Percentiles rank a stretch among this genome's conserved stretches.
Evolutionary conservation across 164 flowering plant species (phyloP).

Genomic region (Piper longum): DNA sequence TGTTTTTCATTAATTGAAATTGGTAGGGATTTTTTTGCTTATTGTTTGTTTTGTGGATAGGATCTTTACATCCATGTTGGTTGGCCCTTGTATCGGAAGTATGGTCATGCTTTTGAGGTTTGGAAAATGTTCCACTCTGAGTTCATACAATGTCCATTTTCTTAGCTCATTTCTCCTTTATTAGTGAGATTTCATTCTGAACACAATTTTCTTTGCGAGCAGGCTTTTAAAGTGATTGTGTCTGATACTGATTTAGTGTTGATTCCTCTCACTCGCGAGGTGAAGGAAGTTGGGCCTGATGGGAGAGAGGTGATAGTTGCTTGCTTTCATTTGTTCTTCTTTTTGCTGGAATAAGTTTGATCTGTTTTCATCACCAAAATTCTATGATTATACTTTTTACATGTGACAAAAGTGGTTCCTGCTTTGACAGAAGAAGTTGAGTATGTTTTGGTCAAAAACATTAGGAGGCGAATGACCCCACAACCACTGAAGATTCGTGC

Average conservation of each 20-base stretch:
- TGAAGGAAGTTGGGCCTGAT: conserved; percentile 82
- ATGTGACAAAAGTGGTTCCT: conserved; percentile 81
- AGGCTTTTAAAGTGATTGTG: conserved; percentile 85
- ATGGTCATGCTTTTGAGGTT: conserved; percentile 98
- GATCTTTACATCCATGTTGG: conserved; percentile 78
- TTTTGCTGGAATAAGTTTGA: neutral
- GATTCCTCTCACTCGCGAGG: conserved; percentile 65
- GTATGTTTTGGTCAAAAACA: conserved; percentile 74
- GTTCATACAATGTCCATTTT: no score
- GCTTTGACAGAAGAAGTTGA: conserved; percentile 79
- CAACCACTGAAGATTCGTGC: conserved; percentile 89
- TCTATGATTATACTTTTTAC: neutral
- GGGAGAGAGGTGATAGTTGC: conserved; percentile 63
- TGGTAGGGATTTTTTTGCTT: no score
- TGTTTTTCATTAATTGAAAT: no score
- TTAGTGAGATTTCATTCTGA: no score
- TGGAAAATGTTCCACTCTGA: neutral
- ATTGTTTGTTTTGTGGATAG: conserved; percentile 22
- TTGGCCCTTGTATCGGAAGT: conserved; percentile 90
- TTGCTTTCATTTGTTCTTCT: neutral
- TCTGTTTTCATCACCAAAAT: neutral
- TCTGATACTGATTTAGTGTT: conserved; percentile 78
- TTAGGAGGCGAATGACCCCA: conserved; percentile 92
- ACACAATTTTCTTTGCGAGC: neutral
- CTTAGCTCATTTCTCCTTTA: no score